These are phyloP conservation scores for Fusarium burgessii DNA, from an alignment of 2,329 filamentous ascomycete genomes.

Conservation along the genomic window DNA sequence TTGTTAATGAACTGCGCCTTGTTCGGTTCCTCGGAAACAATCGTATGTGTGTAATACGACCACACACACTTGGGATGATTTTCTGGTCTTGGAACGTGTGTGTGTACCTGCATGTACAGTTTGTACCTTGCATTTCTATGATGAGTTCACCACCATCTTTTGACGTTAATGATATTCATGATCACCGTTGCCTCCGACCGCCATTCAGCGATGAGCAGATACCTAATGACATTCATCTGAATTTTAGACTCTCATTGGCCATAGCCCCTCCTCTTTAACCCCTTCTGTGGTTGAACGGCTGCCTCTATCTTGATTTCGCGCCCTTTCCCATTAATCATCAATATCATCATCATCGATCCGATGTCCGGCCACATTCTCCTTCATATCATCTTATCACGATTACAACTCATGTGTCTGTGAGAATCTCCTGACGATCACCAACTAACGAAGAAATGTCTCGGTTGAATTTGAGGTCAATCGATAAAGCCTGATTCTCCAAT, in stretches of 20 bases:
- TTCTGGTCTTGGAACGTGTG: constrained; percentile 5
- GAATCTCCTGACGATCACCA: constrained; percentile 37
- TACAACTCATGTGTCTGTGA: background rate
- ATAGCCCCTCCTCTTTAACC: constrained; percentile 11
- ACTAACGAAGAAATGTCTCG: constrained; percentile 21
- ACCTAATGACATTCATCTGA: constrained; percentile 16
- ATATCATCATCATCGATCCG: constrained; percentile 5
- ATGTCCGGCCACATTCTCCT: background rate
- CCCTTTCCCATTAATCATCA: background rate
- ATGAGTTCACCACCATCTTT: constrained; percentile 14
- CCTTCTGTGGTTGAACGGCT: constrained; percentile 4
- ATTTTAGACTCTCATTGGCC: constrained; percentile 9
- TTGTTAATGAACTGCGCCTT: constrained; percentile 26
- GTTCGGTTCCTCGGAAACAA: constrained; percentile 3
- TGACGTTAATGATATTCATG: constrained; percentile 20
- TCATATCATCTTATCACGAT: constrained; percentile 6
- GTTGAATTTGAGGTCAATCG: constrained; percentile 17
- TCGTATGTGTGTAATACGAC: constrained; percentile 5
- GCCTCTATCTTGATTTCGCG: background rate
- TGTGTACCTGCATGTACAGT: constrained; percentile 27
- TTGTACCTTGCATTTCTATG: constrained; percentile 2
- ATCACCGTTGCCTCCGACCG: constrained; percentile 29
- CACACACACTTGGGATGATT: background rate
- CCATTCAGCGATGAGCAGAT: background rate
- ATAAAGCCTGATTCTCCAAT: constrained; percentile 21